Percentiles rank a stretch among this genome's conserved stretches.
These are phyloP conservation scores for Nissolia schottii DNA, from an alignment of 306 rosid species.

Conservation along the genomic window DNA sequence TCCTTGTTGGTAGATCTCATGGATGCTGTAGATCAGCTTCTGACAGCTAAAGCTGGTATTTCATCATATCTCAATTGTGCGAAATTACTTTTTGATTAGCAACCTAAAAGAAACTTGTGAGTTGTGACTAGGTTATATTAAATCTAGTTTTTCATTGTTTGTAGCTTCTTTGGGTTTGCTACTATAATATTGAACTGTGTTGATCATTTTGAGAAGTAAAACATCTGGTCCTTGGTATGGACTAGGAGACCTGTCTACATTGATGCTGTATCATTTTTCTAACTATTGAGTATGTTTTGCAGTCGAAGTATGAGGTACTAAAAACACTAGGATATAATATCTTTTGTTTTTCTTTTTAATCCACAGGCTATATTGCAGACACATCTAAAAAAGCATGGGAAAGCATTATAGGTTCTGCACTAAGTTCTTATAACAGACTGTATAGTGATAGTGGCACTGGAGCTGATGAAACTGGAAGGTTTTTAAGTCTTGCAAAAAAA, in stretches of 20 bases:
- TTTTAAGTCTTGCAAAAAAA: constrained; percentile 58
- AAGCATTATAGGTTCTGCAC: constrained; percentile 64
- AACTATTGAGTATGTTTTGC: not conserved
- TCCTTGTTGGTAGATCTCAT: constrained; percentile 56
- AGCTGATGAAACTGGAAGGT: constrained; percentile 40
- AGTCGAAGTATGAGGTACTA: not conserved
- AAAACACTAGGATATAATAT: not conserved
- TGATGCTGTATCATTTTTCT: constrained; percentile 13
- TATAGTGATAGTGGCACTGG: constrained; percentile 16
- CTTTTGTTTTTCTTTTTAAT: not conserved
- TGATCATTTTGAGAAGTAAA: not conserved
- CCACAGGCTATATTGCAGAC: constrained; percentile 39
- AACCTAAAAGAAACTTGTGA: not conserved
- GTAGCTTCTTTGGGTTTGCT: not conserved
- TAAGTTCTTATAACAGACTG: constrained; percentile 51
- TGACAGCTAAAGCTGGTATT: constrained; percentile 49
- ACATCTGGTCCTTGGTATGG: not conserved
- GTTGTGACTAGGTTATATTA: not conserved
- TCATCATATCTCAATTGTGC: constrained; percentile 15
- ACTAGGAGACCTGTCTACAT: not conserved
- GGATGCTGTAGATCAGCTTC: constrained; percentile 54
- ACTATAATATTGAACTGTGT: not conserved
- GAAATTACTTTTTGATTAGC: not conserved
- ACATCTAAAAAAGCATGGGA: constrained; percentile 44
- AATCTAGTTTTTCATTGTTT: constrained; percentile 6